phyloP scores from a whole-genome alignment of 345 rosid species.

The Pistacia atlantica region DNA sequence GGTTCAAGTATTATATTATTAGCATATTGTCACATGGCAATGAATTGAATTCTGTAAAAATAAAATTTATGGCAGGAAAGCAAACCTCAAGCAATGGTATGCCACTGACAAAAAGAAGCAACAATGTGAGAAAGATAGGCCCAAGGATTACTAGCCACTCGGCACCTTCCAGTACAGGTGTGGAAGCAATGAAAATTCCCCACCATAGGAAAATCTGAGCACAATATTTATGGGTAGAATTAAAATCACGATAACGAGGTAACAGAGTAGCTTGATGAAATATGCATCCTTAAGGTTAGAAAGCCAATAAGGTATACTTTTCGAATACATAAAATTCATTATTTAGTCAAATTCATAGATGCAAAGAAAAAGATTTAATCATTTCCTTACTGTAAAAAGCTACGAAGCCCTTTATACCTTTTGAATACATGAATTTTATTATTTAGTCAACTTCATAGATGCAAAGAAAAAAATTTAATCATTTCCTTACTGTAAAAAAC shows the following conservation, averaged over 20 bases:
- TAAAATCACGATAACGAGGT: neutral
- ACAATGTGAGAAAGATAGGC: conserved; percentile 77
- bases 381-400: neutral
- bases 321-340: neutral
- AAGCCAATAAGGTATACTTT: neutral
- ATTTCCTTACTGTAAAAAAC: neutral
- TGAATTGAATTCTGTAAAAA: neutral
- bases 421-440: neutral
- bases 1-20: neutral
- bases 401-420: neutral
- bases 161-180: conserved; percentile 70
- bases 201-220: conserved; percentile 85
- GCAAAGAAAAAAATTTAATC: neutral
- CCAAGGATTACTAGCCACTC: conserved; percentile 88
- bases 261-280: neutral
- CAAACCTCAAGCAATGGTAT: conserved; percentile 92
- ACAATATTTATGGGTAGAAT: conserved; percentile 9
- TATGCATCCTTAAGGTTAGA: neutral
- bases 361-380: neutral
- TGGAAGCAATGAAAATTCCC: conserved; percentile 80
- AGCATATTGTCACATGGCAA: neutral
- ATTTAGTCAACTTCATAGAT: neutral
- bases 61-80: conserved; percentile 8
- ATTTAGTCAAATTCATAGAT: neutral
- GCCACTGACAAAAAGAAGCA: conserved; percentile 89